These are phyloP conservation scores for Xylaria telfairii DNA, from an alignment of 495 filamentous ascomycete genomes.

Conservation along the genomic window DNA sequence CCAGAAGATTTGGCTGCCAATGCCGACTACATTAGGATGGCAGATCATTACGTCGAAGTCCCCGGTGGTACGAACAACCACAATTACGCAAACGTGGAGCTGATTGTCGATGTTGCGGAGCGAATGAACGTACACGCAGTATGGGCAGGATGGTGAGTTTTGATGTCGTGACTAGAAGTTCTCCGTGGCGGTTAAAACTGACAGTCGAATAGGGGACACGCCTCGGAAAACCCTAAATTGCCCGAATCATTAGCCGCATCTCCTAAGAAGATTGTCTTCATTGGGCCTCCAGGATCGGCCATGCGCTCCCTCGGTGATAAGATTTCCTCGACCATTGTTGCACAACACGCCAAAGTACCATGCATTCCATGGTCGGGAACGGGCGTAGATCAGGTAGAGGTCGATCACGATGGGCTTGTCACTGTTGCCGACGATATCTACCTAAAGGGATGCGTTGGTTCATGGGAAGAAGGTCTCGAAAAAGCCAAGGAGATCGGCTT, in stretches of 20 bases:
- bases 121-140: constrained; percentile 98
- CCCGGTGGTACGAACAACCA: constrained; percentile 99
- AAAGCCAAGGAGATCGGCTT: constrained; percentile 93
- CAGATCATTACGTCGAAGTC: constrained; percentile 98
- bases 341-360: constrained; percentile 94
- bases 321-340: constrained; percentile 99
- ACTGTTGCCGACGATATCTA: constrained; percentile 89
- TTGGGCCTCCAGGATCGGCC: constrained; percentile 94
- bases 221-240: constrained; percentile 97
- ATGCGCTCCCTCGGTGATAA: constrained; percentile 99
- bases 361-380: constrained; percentile 99
- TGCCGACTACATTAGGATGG: constrained; percentile 99
- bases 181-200: background rate
- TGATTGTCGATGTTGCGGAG: constrained; percentile 99
- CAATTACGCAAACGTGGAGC: constrained; percentile 99
- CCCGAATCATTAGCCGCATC: constrained; percentile 95
- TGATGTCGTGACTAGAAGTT: background rate
- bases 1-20: constrained; percentile 98
- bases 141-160: constrained; percentile 93
- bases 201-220: constrained; percentile 76
- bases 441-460: constrained; percentile 86
- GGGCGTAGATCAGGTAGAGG: constrained; percentile 79
- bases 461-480: constrained; percentile 84
- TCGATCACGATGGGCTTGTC: constrained; percentile 86
- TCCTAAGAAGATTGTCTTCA: constrained; percentile 98